phyloP scores from a whole-genome alignment of 345 rosid species.

The Eucalyptus erythrocorys region DNA sequence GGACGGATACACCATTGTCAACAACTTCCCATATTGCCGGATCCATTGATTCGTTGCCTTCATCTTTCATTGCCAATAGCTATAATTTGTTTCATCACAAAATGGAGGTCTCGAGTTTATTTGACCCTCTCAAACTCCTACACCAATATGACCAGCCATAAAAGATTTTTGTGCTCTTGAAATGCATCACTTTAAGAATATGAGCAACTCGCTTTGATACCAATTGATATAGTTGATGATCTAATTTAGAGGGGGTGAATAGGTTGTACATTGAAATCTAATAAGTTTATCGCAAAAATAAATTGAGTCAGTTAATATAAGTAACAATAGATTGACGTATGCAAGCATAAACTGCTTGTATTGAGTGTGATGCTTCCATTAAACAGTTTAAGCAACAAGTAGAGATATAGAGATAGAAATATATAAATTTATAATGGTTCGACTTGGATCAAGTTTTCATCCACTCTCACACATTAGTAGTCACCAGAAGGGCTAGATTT shows the following conservation, averaged over 20 bases:
- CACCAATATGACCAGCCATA: background rate
- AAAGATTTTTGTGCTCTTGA: background rate
- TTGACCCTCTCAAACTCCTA: background rate
- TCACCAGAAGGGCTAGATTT: background rate
- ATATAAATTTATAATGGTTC: background rate
- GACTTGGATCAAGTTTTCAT: accelerated
- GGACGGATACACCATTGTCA: background rate
- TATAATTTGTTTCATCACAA: background rate
- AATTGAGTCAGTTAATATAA: background rate
- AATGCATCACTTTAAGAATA: background rate
- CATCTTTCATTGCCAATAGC: background rate
- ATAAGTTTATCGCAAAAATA: background rate
- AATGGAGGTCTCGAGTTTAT: background rate
- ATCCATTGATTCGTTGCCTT: background rate
- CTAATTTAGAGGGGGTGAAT: background rate
- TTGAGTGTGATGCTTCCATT: background rate
- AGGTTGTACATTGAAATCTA: background rate
- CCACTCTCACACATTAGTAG: background rate
- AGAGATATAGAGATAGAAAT: background rate
- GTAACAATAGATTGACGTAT: background rate
- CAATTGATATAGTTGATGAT: background rate
- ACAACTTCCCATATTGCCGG: background rate
- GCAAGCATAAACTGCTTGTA: background rate
- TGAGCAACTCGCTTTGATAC: no score
- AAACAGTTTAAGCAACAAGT: background rate